Evolutionary conservation across 169 alveolate species (phyloP), one percentile per base, ranked within the genome.

Genomic region (Eimeria praecox): DNA sequence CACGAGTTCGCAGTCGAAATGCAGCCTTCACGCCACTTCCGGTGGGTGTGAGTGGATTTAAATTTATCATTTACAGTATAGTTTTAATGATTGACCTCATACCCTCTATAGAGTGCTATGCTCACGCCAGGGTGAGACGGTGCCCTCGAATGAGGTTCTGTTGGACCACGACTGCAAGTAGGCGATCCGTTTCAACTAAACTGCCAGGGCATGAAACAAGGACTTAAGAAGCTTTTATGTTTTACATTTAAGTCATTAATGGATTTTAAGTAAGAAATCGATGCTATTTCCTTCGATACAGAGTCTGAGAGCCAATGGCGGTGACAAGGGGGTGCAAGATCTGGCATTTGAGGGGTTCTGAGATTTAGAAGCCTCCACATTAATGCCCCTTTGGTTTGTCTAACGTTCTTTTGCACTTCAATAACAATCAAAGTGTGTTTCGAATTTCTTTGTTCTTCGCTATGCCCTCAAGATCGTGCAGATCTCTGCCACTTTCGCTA

Each of bases 31-130:
- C n/a, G 3, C 75, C 2, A n/a, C 18, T 64, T 64, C 75, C 0
- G 38, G 2, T n/a, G 16, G 38, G 14, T 22, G 14, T 27, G 2
- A 16, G 42, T n/a, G 40, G 18, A 14, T n/a, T 3, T 6, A 27
- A 64, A 24, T n/a, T 64, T 14, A 27, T 20, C 35, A 27, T 27
- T 27, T 64, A 0, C 40, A 64, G 5, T 8, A 2, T 0, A 1
- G 8, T 2, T 0, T n/a, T 64, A n/a, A n/a, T 14, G 0, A 0
- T 64, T 0, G 40, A 0, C 2, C 8, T n/a, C 8, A 2, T 6
- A 2, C 9, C 4, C n/a, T n/a, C n/a, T 6, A 40, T 27, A 2
- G 0, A 64, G 0, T 64, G 6, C 40, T 14, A 2, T 59, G 75
- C 8, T 64, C 75, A n/a, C 40, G 2, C 18, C 75, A 8, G 35